Percentiles rank a stretch among this genome's conserved stretches.
Conservation (phyloP, 2,329 filamentous ascomycete species). For the Alternaria infectoria region DNA sequence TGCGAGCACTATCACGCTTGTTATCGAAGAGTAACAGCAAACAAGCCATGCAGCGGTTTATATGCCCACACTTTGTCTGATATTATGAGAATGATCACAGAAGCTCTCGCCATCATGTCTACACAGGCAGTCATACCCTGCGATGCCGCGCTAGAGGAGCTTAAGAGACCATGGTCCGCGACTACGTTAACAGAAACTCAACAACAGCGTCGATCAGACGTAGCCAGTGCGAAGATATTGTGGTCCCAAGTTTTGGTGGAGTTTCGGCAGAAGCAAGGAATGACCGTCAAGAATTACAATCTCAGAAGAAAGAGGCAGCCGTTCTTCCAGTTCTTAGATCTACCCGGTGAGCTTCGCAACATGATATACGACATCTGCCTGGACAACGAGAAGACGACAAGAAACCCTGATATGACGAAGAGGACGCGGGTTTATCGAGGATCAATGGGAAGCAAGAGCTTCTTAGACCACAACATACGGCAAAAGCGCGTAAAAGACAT, state of each 20-base stretch:
- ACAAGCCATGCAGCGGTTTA: too few relatives aligned
- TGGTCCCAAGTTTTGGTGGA: background rate
- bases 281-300: background rate
- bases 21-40: too few relatives aligned
- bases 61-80: too few relatives aligned
- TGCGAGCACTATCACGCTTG: too few relatives aligned
- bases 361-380: background rate
- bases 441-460: background rate
- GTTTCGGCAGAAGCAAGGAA: background rate
- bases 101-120: too few relatives aligned
- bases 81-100: too few relatives aligned
- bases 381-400: background rate
- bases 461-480: background rate
- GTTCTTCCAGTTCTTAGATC: background rate
- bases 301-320: background rate
- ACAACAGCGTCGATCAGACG: background rate
- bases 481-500: background rate
- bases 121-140: too few relatives aligned
- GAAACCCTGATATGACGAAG: background rate
- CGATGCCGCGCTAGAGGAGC: background rate
- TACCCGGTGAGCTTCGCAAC: conserved; percentile 1
- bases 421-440: background rate
- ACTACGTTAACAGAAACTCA: background rate
- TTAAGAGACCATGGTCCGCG: background rate
- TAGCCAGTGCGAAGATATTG: background rate